These are phyloP conservation scores for Entophlyctis luteolus DNA, from an alignment of 192 early-diverging fungal genomes.

Conservation along the genomic window DNA sequence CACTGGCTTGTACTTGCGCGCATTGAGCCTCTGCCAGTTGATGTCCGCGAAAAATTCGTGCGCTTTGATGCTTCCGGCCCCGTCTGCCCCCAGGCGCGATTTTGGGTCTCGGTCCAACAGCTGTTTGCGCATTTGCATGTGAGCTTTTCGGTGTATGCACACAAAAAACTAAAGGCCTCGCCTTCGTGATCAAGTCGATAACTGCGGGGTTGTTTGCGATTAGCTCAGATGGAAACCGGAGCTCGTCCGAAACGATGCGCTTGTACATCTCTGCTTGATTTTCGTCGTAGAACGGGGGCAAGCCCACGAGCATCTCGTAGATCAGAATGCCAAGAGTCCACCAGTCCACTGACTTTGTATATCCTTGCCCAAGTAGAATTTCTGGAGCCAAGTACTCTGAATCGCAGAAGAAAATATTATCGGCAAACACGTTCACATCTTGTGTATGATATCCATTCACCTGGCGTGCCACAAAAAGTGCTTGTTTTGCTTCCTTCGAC, in stretches of 20 bases:
- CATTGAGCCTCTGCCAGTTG: slow-evolving; percentile 80
- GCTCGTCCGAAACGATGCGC: slow-evolving; percentile 73
- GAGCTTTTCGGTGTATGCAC: slow-evolving; percentile 46
- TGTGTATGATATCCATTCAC: neutral
- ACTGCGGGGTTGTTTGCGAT: slow-evolving; percentile 22
- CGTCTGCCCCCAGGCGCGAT: slow-evolving; percentile 63
- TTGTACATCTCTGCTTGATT: slow-evolving; percentile 78
- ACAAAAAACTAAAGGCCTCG: slow-evolving; percentile 4
- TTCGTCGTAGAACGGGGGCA: slow-evolving; percentile 87
- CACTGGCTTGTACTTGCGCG: slow-evolving; percentile 86
- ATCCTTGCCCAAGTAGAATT: slow-evolving; percentile 77
- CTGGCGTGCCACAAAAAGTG: slow-evolving; percentile 69
- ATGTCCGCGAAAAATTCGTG: slow-evolving; percentile 73
- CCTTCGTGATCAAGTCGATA: slow-evolving; percentile 44
- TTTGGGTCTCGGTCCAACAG: slow-evolving; percentile 71
- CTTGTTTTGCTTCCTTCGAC: slow-evolving; percentile 73
- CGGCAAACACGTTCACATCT: too few species aligned
- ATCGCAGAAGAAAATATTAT: too few species aligned
- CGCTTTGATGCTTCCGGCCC: slow-evolving; percentile 62
- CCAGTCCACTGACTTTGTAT: slow-evolving; percentile 87
- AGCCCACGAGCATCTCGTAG: slow-evolving; percentile 85
- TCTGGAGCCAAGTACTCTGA: slow-evolving; percentile 93
- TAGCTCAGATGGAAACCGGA: slow-evolving; percentile 56
- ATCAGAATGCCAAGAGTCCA: slow-evolving; percentile 90
- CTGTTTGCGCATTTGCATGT: slow-evolving; percentile 78